Conservation (phyloP, 2,329 filamentous ascomycete genomes). For the Fusarium albosuccineum region DNA sequence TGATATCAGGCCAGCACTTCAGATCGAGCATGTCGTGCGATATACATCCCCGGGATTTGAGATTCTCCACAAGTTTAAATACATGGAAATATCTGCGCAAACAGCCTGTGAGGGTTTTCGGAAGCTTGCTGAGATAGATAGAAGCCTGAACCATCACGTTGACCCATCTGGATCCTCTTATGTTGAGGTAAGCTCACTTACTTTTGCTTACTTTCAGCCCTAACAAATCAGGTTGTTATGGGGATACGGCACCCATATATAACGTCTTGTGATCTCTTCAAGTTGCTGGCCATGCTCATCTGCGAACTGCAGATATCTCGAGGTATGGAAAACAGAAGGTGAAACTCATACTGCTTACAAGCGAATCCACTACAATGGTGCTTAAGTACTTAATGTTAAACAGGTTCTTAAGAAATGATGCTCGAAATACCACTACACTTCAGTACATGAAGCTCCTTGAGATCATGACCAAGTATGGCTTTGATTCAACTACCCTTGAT, state of each 20-base stretch:
- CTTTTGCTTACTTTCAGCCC: rapidly evolving
- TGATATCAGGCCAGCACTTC: not conserved
- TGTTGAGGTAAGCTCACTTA: not conserved
- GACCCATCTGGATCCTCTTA: conserved; percentile 9
- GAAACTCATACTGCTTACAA: not conserved
- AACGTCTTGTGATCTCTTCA: too few relatives aligned
- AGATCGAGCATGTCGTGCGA: not conserved
- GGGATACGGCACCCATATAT: too few relatives aligned
- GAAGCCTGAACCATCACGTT: not conserved
- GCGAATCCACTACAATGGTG: too few relatives aligned
- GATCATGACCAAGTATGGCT: not conserved
- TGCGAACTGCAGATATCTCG: not conserved
- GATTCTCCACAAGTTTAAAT: not conserved
- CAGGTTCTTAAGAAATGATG: conserved; percentile 1
- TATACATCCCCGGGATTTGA: conserved; percentile 20
- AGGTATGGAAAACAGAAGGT: not conserved
- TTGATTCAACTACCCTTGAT: not conserved
- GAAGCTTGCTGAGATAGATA: not conserved
- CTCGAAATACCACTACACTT: rapidly evolving
- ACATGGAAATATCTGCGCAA: not conserved
- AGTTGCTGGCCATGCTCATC: not conserved
- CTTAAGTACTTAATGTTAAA: not conserved
- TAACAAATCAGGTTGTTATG: not conserved
- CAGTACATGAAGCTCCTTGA: not conserved
- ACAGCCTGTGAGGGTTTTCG: not conserved